Conservation (phyloP, 2,329 filamentous ascomycete species). For the Alternaria sp. region DNA sequence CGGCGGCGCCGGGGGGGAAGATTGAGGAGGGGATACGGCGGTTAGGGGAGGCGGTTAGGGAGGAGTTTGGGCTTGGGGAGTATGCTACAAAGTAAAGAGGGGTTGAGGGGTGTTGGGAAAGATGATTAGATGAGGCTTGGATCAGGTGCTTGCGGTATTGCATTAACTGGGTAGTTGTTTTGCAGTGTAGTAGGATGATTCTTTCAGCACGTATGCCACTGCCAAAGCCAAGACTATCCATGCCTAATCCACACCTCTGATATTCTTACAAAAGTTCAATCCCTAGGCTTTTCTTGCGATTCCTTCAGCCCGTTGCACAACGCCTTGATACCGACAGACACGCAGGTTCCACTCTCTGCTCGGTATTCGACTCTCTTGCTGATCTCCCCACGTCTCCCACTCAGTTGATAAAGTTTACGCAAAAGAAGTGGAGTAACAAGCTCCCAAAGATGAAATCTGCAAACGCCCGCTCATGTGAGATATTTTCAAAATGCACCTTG, state of each 20-base stretch:
- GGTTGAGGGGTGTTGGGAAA: neutral
- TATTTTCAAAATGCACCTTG: constrained; percentile 75
- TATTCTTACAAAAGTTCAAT: constrained; percentile 4
- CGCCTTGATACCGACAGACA: neutral
- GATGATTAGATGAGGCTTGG: neutral
- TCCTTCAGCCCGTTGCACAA: neutral
- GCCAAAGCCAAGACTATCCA: neutral
- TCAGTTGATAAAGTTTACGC: constrained; percentile 99
- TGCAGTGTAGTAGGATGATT: neutral
- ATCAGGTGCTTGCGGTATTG: constrained; percentile 1
- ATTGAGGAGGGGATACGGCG: constrained; percentile 63
- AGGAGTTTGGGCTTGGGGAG: constrained; percentile 61
- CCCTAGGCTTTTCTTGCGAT: neutral
- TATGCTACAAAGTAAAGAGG: constrained; percentile 17
- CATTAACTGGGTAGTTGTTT: neutral
- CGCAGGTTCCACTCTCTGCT: neutral
- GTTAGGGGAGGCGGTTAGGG: constrained; percentile 77
- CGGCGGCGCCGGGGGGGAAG: constrained; percentile 69
- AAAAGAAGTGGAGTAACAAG: constrained; percentile 97
- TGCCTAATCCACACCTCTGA: neutral
- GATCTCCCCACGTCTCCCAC: constrained; percentile 4
- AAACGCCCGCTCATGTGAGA: constrained; percentile 89
- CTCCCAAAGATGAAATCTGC: constrained; percentile 96
- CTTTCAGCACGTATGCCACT: neutral
- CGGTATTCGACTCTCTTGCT: neutral